Evolutionary conservation across 2,329 filamentous ascomycete species (phyloP).

Genomic region (Pseudocercospora fijiensis): DNA sequence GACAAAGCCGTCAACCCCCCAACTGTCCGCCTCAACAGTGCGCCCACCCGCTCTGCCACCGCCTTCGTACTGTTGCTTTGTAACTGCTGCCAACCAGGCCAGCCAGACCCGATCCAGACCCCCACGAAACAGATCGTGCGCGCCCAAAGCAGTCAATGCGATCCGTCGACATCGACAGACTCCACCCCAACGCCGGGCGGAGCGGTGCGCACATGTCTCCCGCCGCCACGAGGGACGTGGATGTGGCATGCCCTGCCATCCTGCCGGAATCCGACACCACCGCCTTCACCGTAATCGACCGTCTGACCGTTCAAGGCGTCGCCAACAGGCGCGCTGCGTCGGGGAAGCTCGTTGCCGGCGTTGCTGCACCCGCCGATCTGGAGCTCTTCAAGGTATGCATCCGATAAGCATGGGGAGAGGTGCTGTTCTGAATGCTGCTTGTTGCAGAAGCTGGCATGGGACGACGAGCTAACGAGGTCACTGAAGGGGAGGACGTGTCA

Average conservation of each 20-base stretch:
- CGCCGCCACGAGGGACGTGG: conserved; percentile 33
- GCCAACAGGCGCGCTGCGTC: conserved; percentile 66
- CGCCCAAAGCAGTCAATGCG: conserved; percentile 5
- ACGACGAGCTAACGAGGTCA: conserved; percentile 7
- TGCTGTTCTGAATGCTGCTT: conserved; percentile 1
- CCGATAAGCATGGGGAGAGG: conserved; percentile 5
- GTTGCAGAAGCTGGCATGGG: conserved; percentile 4
- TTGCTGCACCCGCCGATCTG: conserved; percentile 74
- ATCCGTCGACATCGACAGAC: conserved; percentile 5
- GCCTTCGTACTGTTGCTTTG: conserved; percentile 11
- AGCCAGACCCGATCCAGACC: not conserved
- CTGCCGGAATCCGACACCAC: conserved; percentile 50
- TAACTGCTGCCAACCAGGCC: conserved; percentile 10
- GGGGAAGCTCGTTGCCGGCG: conserved; percentile 70
- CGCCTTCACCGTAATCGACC: conserved; percentile 47
- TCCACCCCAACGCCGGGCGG: conserved; percentile 2
- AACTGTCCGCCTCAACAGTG: conserved; percentile 12
- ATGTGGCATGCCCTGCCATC: conserved; percentile 38
- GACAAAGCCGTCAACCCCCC: conserved; percentile 12
- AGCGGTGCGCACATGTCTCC: conserved; percentile 33
- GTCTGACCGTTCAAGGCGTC: conserved; percentile 66
- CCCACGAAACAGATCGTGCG: conserved; percentile 9
- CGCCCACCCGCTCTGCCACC: conserved; percentile 15
- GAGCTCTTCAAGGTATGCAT: conserved; percentile 62
- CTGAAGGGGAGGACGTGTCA: conserved; percentile 61